phyloP scores from a whole-genome alignment of 2,329 filamentous ascomycete genomes.

The Rutstroemia sp. region DNA sequence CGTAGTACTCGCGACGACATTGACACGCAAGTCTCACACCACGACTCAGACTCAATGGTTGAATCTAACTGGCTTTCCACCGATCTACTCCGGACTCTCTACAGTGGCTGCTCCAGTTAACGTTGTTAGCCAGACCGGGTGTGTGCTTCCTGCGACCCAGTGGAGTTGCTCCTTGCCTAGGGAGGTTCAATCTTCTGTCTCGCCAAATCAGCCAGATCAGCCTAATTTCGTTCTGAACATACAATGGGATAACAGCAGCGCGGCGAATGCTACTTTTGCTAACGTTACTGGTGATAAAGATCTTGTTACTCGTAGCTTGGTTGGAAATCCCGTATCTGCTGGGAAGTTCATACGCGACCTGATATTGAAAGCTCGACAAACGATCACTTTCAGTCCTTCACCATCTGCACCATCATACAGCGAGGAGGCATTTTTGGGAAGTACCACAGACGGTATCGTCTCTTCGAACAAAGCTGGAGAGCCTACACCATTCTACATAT shows the following conservation, averaged over 20 bases:
- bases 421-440: conserved; percentile 76
- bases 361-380: conserved; percentile 27
- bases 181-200: conserved; percentile 59
- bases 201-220: conserved; percentile 57
- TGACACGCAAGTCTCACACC: conserved; percentile 38
- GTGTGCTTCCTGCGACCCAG: conserved; percentile 62
- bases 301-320: conserved; percentile 18
- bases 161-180: conserved; percentile 87
- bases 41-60: conserved; percentile 53
- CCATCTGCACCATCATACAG: conserved; percentile 37
- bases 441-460: conserved; percentile 71
- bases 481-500: conserved; percentile 82
- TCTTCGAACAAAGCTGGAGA: conserved; percentile 69
- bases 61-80: conserved; percentile 78
- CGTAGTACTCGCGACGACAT: conserved; percentile 49
- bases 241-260: conserved; percentile 56
- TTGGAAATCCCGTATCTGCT: conserved; percentile 28
- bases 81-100: conserved; percentile 75
- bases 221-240: conserved; percentile 80
- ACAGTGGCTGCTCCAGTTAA: conserved; percentile 71
- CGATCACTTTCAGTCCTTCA: conserved; percentile 35
- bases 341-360: conserved; percentile 26
- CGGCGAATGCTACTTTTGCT: conserved; percentile 36
- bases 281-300: conserved; percentile 25
- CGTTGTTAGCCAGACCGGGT: conserved; percentile 55